phyloP scores from a whole-genome alignment of 2,329 filamentous ascomycete genomes.

The Fusarium tupiense region DNA sequence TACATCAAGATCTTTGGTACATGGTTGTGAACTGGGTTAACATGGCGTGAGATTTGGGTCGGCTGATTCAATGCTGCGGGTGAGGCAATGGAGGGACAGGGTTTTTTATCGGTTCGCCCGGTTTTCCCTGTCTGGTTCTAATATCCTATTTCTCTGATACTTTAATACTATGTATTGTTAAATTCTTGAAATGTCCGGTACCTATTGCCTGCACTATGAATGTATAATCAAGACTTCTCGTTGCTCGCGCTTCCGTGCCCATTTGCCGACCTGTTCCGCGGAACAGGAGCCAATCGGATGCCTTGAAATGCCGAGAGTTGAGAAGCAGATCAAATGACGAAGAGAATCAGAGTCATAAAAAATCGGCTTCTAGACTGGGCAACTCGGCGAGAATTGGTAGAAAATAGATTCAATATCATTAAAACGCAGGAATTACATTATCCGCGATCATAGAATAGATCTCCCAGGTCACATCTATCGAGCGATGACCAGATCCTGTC shows the following conservation, averaged over 20 bases:
- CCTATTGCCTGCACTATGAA: no score
- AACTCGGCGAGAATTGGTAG: no score
- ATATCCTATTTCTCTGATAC: no score
- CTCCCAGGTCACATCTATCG: neutral
- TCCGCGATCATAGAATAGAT: neutral
- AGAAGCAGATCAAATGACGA: neutral
- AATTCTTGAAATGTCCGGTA: no score
- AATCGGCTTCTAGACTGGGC: no score
- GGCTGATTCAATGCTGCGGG: no score
- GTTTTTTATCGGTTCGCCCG: neutral
- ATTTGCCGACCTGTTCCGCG: constrained; percentile 1
- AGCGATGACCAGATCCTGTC: no score
- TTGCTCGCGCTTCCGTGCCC: neutral
- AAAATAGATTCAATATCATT: no score
- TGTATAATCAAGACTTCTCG: no score
- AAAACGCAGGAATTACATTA: accelerated
- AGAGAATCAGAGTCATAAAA: no score
- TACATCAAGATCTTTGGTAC: neutral
- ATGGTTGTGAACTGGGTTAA: neutral
- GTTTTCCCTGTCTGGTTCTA: neutral
- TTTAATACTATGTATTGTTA: no score
- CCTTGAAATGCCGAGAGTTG: neutral
- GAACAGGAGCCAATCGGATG: constrained; percentile 24
- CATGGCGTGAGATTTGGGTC: no score
- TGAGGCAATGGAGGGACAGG: neutral